phyloP scores from a whole-genome alignment of 2,329 filamentous ascomycete genomes.

The Verticillium tricorpus region DNA sequence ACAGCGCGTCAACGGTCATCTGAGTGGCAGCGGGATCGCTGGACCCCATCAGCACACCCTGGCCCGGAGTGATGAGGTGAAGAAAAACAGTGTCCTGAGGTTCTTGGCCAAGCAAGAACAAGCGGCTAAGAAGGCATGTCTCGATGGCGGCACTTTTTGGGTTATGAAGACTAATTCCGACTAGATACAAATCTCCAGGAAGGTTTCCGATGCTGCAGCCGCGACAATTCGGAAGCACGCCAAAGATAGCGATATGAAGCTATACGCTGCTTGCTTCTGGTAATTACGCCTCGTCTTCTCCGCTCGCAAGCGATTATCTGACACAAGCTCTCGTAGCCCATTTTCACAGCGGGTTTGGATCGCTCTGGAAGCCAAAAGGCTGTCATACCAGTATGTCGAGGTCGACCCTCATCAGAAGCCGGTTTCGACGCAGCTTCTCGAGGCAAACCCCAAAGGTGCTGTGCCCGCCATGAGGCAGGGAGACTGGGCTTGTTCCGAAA shows the following conservation, averaged over 20 bases:
- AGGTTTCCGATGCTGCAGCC: conserved; percentile 66
- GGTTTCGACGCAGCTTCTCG: conserved; percentile 49
- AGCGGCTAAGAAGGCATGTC: conserved; percentile 65
- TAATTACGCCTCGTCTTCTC: conserved; percentile 30
- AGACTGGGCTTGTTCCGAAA: conserved; percentile 80
- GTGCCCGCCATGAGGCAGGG: conserved; percentile 75
- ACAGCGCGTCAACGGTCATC: conserved; percentile 73
- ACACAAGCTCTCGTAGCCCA: conserved; percentile 45
- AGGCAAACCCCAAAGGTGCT: conserved; percentile 70
- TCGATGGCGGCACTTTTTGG: conserved; percentile 52
- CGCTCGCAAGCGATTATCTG: neutral
- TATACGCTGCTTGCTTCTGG: conserved; percentile 85
- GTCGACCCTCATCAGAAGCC: conserved; percentile 75
- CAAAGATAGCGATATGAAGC: conserved; percentile 66
- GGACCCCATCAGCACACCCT: conserved; percentile 73
- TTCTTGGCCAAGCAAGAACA: conserved; percentile 60
- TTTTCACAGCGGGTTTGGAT: conserved; percentile 91
- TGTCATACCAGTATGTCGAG: conserved; percentile 83
- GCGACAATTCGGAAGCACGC: conserved; percentile 65
- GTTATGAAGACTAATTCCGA: neutral
- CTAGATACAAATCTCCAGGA: conserved; percentile 36
- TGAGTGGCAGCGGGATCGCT: conserved; percentile 61
- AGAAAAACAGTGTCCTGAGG: conserved; percentile 73
- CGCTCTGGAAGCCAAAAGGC: conserved; percentile 71
- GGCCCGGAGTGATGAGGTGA: conserved; percentile 71